A percentile compares a stretch with the other conserved stretches of the same genome.
phyloP scores from a whole-genome alignment of 2,329 filamentous ascomycete genomes.

The Byssothecium circinans region DNA sequence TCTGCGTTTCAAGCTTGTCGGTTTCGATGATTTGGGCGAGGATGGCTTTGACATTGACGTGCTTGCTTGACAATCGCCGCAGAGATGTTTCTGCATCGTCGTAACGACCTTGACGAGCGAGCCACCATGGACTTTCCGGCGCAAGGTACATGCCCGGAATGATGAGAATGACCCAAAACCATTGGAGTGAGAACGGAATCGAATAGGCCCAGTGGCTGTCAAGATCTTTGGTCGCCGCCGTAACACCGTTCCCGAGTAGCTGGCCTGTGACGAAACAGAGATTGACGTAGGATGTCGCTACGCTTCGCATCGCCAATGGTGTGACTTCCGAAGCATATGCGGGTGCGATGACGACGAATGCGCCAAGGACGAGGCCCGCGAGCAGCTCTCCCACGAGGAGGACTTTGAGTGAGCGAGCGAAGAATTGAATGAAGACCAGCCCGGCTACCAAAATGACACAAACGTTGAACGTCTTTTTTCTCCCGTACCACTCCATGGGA shows the following conservation, averaged over 20 bases:
- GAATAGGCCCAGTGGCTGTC: slow-evolving; percentile 64
- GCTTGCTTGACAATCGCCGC: slow-evolving; percentile 61
- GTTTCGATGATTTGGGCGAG: slow-evolving; percentile 88
- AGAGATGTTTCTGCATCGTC: slow-evolving; percentile 68
- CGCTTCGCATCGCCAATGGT: slow-evolving; percentile 59
- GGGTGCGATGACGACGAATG: slow-evolving; percentile 59
- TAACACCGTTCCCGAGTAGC: slow-evolving; percentile 52
- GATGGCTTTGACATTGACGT: slow-evolving; percentile 53
- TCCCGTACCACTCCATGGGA: slow-evolving; percentile 44
- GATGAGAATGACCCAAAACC: slow-evolving; percentile 71
- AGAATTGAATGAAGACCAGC: slow-evolving; percentile 66
- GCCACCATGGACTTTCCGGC: slow-evolving; percentile 73
- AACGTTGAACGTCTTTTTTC: slow-evolving; percentile 26
- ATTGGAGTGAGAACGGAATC: slow-evolving; percentile 67
- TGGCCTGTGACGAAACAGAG: slow-evolving; percentile 66
- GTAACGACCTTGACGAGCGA: slow-evolving; percentile 64
- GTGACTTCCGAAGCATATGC: slow-evolving; percentile 71
- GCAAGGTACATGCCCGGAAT: slow-evolving; percentile 66
- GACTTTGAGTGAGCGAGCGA: slow-evolving; percentile 57
- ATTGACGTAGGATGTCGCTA: slow-evolving; percentile 63
- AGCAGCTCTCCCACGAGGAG: slow-evolving; percentile 64
- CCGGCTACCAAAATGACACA: slow-evolving; percentile 28
- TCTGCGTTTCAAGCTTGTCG: slow-evolving; percentile 66
- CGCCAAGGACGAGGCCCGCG: slow-evolving; percentile 61
- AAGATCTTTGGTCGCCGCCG: slow-evolving; percentile 36